phyloP scores from a whole-genome alignment of 768 basidiomycete genomes.

The Tricholoma furcatifolium region DNA sequence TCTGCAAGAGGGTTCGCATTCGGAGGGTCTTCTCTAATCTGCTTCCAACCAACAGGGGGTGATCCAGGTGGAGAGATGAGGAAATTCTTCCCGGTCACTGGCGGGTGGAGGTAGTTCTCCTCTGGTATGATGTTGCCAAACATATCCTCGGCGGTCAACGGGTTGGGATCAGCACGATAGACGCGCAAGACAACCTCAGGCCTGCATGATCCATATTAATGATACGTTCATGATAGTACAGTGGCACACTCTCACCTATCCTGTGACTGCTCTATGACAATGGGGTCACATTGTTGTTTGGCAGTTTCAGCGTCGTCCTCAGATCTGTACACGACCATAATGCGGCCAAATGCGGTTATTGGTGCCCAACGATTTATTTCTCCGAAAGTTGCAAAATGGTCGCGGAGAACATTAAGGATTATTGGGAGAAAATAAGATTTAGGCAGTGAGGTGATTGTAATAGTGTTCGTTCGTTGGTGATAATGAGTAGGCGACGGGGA shows the following conservation, averaged over 20 bases:
- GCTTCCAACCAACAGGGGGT: slow-evolving; percentile 97
- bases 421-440: slow-evolving; percentile 72
- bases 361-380: slow-evolving; percentile 90
- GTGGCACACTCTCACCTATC: slow-evolving; percentile 43
- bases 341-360: slow-evolving; percentile 74
- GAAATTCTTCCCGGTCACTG: slow-evolving; percentile 87
- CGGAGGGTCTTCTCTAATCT: slow-evolving; percentile 85
- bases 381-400: slow-evolving; percentile 78
- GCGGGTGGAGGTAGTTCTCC: slow-evolving; percentile 70
- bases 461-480: slow-evolving; percentile 66
- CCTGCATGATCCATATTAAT: slow-evolving; percentile 30
- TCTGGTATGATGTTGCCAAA: slow-evolving; percentile 31
- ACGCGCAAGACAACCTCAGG: slow-evolving; percentile 56
- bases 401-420: slow-evolving; percentile 61
- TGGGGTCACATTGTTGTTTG: slow-evolving; percentile 63
- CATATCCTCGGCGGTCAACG: slow-evolving; percentile 41
- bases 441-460: slow-evolving; percentile 79
- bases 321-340: slow-evolving; percentile 74
- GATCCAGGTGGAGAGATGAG: slow-evolving; percentile 98
- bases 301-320: slow-evolving; percentile 67
- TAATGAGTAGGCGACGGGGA: slow-evolving; percentile 21
- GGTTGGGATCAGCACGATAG: slow-evolving; percentile 72
- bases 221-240: slow-evolving; percentile 7
- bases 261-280: slow-evolving; percentile 52
- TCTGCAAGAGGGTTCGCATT: slow-evolving; percentile 81